Conservation (phyloP, 768 basidiomycete species). For the Lactarius akahatsu region DNA sequence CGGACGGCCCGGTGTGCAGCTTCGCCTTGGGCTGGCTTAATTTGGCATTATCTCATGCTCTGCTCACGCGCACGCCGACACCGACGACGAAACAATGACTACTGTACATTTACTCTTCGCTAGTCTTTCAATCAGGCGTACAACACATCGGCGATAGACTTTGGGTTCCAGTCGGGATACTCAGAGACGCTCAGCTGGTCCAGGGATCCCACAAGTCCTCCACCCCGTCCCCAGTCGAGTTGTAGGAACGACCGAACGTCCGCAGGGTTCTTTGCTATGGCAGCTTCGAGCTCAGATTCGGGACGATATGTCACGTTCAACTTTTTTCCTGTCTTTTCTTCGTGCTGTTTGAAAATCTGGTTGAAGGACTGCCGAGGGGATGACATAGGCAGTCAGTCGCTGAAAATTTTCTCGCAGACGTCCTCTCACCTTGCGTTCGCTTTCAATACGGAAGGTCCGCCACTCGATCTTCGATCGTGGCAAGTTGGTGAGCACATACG, state of each 20-base stretch:
- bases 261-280: conserved; percentile 14
- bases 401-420: not conserved
- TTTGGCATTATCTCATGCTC: conserved; percentile 1
- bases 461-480: conserved; percentile 20
- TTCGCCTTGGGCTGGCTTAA: not conserved
- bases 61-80: not conserved
- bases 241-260: conserved; percentile 13
- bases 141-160: conserved; percentile 15
- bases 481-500: conserved; percentile 27
- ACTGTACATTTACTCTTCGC: not conserved
- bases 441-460: conserved; percentile 26
- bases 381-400: not conserved
- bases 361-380: conserved; percentile 24
- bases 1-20: not conserved
- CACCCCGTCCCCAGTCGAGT: conserved; percentile 21
- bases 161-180: conserved; percentile 30
- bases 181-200: conserved; percentile 18
- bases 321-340: conserved; percentile 26
- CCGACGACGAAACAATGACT: no score
- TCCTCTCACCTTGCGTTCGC: conserved; percentile 25
- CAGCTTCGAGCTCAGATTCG: conserved; percentile 20
- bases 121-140: not conserved
- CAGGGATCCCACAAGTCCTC: conserved; percentile 18
- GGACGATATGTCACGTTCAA: conserved; percentile 19
- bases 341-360: conserved; percentile 27